Evolutionary conservation across 257 asterid genomes (phyloP).

Genomic region (Cruciata laevipes): DNA sequence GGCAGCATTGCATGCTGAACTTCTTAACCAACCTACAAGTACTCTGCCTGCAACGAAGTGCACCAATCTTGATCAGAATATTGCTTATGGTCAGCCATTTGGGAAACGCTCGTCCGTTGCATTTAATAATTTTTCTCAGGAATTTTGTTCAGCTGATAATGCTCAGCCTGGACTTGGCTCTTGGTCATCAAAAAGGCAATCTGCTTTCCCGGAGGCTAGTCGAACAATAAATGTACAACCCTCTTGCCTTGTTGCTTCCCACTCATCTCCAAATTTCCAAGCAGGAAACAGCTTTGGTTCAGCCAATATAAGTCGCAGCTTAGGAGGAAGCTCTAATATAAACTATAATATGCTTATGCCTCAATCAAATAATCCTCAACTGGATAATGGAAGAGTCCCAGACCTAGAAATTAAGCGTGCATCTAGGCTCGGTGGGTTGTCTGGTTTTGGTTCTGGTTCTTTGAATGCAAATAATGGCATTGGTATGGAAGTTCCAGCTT

Average conservation of each 20-base stretch:
- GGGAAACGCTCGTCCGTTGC: constrained; percentile 45
- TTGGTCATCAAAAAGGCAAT: constrained; percentile 43
- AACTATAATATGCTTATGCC: constrained; percentile 33
- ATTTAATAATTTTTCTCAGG: constrained; percentile 38
- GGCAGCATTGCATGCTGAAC: constrained; percentile 61
- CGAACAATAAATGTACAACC: constrained; percentile 57
- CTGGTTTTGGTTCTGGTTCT: constrained; percentile 34
- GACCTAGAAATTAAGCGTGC: constrained; percentile 31
- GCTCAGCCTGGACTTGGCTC: constrained; percentile 18
- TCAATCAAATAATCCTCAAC: constrained; percentile 34
- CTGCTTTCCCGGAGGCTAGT: constrained; percentile 27
- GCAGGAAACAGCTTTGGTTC: constrained; percentile 37
- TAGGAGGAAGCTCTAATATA: constrained; percentile 22
- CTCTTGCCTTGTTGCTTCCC: constrained; percentile 74
- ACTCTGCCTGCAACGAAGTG: constrained; percentile 46
- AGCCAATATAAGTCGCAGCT: constrained; percentile 24
- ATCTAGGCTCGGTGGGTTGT: constrained; percentile 25
- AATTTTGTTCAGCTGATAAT: constrained; percentile 22
- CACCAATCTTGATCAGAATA: constrained; percentile 30
- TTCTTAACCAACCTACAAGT: constrained; percentile 47
- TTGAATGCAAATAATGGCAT: constrained; percentile 29
- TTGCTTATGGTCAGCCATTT: constrained; percentile 52
- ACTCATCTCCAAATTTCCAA: constrained; percentile 42
- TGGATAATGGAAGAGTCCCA: constrained; percentile 33
- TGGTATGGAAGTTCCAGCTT: constrained; percentile 30